These are phyloP conservation scores for Aspergillus conjunctus DNA, from an alignment of 495 filamentous ascomycete species.

Conservation along the genomic window DNA sequence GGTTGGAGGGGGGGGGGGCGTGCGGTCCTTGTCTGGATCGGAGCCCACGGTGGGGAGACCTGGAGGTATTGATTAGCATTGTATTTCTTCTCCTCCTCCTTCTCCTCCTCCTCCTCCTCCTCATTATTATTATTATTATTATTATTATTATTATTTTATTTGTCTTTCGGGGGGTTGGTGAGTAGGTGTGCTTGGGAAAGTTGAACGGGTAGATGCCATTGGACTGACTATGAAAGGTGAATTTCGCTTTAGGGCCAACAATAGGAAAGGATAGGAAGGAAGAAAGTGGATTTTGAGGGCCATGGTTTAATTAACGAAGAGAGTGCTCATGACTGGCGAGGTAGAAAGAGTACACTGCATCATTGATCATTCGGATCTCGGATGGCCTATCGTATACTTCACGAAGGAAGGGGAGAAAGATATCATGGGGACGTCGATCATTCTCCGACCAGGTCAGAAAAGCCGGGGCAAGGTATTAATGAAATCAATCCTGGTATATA, in stretches of 20 bases:
- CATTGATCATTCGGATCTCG: conserved; percentile 6
- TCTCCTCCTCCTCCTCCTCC: no score
- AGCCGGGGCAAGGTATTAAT: no score
- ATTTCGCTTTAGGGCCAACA: background rate
- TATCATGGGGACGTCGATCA: background rate
- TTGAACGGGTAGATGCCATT: background rate
- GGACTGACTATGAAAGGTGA: conserved; percentile 1
- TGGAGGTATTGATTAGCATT: conserved; percentile 17
- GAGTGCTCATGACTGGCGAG: background rate
- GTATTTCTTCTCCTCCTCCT: background rate
- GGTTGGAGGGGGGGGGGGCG: conserved; percentile 48
- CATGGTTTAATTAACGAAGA: no score
- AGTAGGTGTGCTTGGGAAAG: background rate
- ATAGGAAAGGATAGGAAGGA: background rate
- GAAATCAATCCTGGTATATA: background rate
- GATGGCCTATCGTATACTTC: background rate
- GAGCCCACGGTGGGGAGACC: conserved; percentile 39
- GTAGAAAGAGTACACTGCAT: background rate
- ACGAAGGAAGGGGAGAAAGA: background rate
- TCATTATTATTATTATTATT: background rate
- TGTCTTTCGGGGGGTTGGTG: background rate
- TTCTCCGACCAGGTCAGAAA: background rate
- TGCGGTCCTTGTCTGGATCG: conserved; percentile 46
- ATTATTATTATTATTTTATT: background rate
- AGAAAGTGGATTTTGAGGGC: no score